Percentiles rank a stretch among this genome's conserved stretches.
Evolutionary conservation across 768 basidiomycete species (phyloP).

Genomic region (Leccinellum albellum): DNA sequence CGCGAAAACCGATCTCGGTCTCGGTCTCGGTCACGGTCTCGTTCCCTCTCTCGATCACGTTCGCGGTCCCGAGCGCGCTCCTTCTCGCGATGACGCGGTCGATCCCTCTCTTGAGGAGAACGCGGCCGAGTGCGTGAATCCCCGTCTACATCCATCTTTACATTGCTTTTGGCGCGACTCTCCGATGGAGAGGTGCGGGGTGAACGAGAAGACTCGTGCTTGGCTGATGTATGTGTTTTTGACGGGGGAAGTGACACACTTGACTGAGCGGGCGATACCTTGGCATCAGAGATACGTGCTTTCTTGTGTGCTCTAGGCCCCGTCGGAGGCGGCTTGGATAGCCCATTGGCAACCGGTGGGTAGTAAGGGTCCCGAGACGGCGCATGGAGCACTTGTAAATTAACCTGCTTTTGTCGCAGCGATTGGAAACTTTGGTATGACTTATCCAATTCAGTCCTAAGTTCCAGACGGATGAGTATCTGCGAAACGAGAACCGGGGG

Average conservation of each 20-base stretch:
- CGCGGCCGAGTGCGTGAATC: slow-evolving; percentile 43
- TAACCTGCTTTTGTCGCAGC: slow-evolving; percentile 38
- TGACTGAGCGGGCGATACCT: slow-evolving; percentile 33
- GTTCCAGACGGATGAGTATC: slow-evolving; percentile 16
- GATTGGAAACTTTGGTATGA: slow-evolving; percentile 61
- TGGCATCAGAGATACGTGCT: slow-evolving; percentile 61
- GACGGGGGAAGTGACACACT: slow-evolving; percentile 27
- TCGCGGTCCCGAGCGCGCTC: slow-evolving; percentile 36
- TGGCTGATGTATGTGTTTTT: slow-evolving; percentile 18
- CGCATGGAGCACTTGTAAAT: slow-evolving; percentile 32
- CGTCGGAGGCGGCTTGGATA: slow-evolving; percentile 61
- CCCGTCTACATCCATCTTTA: slow-evolving; percentile 58
- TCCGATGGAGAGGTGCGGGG: slow-evolving; percentile 29
- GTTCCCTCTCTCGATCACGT: slow-evolving; percentile 33
- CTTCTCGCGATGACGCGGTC: slow-evolving; percentile 36
- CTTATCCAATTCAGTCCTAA: slow-evolving; percentile 73
- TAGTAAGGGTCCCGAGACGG: slow-evolving; percentile 46
- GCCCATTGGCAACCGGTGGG: slow-evolving; percentile 30
- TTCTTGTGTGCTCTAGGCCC: slow-evolving; percentile 82
- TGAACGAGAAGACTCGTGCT: slow-evolving; percentile 29
- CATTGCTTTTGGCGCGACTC: slow-evolving; percentile 23
- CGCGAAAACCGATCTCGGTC: slow-evolving; percentile 39
- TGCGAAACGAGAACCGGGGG: slow-evolving; percentile 4
- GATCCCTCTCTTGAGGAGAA: slow-evolving; percentile 41
- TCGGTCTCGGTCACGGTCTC: slow-evolving; percentile 37